Percentiles rank a stretch among this genome's conserved stretches.
These are phyloP conservation scores for Alternaria conjuncta DNA, from an alignment of 2,329 filamentous ascomycete genomes.

Conservation along the genomic window DNA sequence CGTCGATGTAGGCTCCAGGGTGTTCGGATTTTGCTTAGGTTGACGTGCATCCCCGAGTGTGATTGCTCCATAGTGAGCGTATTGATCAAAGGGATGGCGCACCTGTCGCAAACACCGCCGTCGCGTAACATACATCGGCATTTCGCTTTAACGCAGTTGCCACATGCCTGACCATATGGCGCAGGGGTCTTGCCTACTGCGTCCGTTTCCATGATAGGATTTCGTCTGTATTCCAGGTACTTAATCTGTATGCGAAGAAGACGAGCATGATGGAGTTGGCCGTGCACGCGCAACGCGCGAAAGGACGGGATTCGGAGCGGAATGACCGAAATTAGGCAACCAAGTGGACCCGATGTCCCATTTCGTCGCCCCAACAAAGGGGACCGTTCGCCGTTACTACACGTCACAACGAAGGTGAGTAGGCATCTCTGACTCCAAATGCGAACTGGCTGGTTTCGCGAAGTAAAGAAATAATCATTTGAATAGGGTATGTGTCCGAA, in stretches of 20 bases:
- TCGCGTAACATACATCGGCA: constrained; percentile 29
- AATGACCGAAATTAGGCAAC: neutral
- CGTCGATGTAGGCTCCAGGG: neutral
- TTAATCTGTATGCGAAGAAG: neutral
- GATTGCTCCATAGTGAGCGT: neutral
- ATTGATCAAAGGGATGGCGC: neutral
- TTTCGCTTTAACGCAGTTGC: constrained; percentile 33
- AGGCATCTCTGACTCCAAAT: neutral
- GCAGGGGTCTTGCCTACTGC: constrained; percentile 21
- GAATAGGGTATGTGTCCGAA: neutral
- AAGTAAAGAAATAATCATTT: neutral
- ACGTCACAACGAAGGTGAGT: neutral
- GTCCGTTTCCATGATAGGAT: constrained; percentile 21
- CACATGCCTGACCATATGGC: constrained; percentile 36
- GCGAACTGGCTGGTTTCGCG: neutral
- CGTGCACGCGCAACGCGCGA: neutral
- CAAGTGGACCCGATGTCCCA: neutral
- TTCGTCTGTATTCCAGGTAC: neutral
- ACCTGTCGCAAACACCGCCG: constrained; percentile 32
- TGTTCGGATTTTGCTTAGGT: no score
- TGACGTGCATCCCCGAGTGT: no score
- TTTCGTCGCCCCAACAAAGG: neutral
- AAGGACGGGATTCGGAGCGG: neutral
- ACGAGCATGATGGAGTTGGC: neutral
- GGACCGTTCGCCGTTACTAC: neutral